Evolutionary conservation across 2,329 filamentous ascomycete species (phyloP).

Genomic region (Cytospora mali): DNA sequence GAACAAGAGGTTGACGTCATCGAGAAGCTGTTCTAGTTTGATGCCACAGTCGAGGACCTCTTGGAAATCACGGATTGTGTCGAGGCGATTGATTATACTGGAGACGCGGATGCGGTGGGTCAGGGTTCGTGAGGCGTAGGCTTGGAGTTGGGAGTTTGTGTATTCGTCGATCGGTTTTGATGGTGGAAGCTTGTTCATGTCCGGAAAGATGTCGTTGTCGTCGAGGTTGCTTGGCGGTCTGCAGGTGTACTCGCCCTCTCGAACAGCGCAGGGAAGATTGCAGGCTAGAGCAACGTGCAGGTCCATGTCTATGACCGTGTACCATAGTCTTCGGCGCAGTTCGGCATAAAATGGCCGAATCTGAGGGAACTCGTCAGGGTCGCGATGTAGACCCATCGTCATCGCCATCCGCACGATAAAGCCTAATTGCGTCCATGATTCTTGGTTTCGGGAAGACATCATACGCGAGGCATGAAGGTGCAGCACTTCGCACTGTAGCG

Average conservation of each 20-base stretch:
- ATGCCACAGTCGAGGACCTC: slow-evolving; percentile 56
- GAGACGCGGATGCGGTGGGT: slow-evolving; percentile 52
- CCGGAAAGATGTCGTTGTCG: slow-evolving; percentile 51
- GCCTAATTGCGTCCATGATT: slow-evolving; percentile 58
- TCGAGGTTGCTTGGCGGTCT: slow-evolving; percentile 56
- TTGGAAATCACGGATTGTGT: slow-evolving; percentile 54
- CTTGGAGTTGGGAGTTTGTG: slow-evolving; percentile 57
- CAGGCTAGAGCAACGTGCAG: slow-evolving; percentile 56
- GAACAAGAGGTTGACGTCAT: slow-evolving; percentile 57
- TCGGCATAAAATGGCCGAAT: slow-evolving; percentile 56
- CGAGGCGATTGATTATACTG: slow-evolving; percentile 54
- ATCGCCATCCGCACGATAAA: slow-evolving; percentile 59
- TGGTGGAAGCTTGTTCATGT: slow-evolving; percentile 52
- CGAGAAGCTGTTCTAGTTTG: slow-evolving; percentile 56
- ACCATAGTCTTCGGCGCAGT: slow-evolving; percentile 58
- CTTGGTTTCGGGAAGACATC: slow-evolving; percentile 51
- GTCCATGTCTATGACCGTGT: slow-evolving; percentile 59
- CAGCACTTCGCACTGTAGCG: slow-evolving; percentile 58
- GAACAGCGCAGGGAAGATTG: slow-evolving; percentile 54
- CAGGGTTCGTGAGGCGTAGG: slow-evolving; percentile 55
- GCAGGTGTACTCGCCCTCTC: slow-evolving; percentile 58
- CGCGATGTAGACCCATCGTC: slow-evolving; percentile 61
- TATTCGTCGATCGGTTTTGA: slow-evolving; percentile 54
- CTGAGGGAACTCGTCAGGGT: slow-evolving; percentile 56
- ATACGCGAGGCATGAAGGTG: slow-evolving; percentile 56